phyloP scores from a whole-genome alignment of 164 flowering plant species.

The Umbilicus rupestris region DNA sequence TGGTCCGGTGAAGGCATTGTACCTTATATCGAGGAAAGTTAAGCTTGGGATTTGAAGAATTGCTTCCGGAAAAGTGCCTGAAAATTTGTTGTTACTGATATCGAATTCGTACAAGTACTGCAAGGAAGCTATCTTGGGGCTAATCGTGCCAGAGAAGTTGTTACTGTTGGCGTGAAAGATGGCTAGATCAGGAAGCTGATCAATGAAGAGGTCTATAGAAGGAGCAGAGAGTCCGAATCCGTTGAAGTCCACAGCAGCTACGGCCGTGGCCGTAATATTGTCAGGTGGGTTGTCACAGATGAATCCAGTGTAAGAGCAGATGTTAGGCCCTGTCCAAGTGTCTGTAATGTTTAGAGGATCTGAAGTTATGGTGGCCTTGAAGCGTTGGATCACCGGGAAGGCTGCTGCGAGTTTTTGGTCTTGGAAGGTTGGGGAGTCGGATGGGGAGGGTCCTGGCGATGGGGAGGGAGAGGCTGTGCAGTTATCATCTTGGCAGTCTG shows the following conservation, averaged over 20 bases:
- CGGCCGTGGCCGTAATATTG: constrained; percentile 16
- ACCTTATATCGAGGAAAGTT: constrained; percentile 26
- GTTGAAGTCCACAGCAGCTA: constrained; percentile 29
- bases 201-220: constrained; percentile 22
- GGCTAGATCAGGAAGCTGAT: constrained; percentile 25
- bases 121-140: constrained; percentile 15
- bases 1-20: constrained; percentile 20
- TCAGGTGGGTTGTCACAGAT: constrained; percentile 42
- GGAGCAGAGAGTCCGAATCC: constrained; percentile 24
- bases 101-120: constrained; percentile 27
- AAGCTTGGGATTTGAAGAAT: constrained; percentile 10
- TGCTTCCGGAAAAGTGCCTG: constrained; percentile 18
- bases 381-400: constrained; percentile 40
- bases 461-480: background rate
- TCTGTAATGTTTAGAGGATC: constrained; percentile 35
- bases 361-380: constrained; percentile 32
- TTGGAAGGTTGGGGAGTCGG: constrained; percentile 17
- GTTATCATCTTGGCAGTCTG: background rate
- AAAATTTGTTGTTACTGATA: constrained; percentile 25
- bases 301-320: constrained; percentile 55
- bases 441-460: constrained; percentile 9
- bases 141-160: constrained; percentile 22
- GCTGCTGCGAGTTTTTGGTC: constrained; percentile 27
- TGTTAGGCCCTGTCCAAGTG: constrained; percentile 47
- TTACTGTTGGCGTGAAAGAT: constrained; percentile 37